Percentiles rank a stretch among this genome's conserved stretches.
Conservation (phyloP, 2,329 filamentous ascomycete species). For the Phoma sp. region DNA sequence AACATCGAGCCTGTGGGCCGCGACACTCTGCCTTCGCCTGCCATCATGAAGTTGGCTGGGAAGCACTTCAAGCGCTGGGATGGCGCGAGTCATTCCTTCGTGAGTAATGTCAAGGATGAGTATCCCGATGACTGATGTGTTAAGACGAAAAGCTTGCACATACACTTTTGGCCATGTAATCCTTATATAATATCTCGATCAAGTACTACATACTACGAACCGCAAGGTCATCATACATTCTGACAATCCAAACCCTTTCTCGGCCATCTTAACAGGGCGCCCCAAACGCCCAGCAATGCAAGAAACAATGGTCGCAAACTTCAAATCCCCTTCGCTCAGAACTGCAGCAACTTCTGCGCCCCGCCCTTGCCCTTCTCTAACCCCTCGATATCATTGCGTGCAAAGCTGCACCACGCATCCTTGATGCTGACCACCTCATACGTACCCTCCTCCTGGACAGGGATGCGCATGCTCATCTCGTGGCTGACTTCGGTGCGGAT, state of each 20-base stretch:
- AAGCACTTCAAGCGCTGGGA: slow-evolving; percentile 91
- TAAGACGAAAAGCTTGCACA: background rate
- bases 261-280: slow-evolving; percentile 1
- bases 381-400: slow-evolving; percentile 64
- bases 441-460: slow-evolving; percentile 89
- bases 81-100: slow-evolving; percentile 66
- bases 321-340: slow-evolving; percentile 21
- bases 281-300: slow-evolving; percentile 24
- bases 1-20: slow-evolving; percentile 65
- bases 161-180: background rate
- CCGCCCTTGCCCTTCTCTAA: slow-evolving; percentile 42
- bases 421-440: slow-evolving; percentile 98
- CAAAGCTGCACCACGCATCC: slow-evolving; percentile 89
- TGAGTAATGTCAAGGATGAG: slow-evolving; percentile 82
- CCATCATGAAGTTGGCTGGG: slow-evolving; percentile 74
- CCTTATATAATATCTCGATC: background rate
- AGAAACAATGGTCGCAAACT: slow-evolving; percentile 6
- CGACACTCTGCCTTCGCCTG: slow-evolving; percentile 55
- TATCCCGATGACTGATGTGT: slow-evolving; percentile 77
- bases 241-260: background rate
- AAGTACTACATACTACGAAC: background rate
- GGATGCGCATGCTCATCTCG: slow-evolving; percentile 79
- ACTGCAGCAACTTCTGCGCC: slow-evolving; percentile 50
- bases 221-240: background rate
- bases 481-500: slow-evolving; percentile 86